These are phyloP conservation scores for Paramecium bursaria DNA, from an alignment of 73 alveolate genomes.

Conservation along the genomic window DNA sequence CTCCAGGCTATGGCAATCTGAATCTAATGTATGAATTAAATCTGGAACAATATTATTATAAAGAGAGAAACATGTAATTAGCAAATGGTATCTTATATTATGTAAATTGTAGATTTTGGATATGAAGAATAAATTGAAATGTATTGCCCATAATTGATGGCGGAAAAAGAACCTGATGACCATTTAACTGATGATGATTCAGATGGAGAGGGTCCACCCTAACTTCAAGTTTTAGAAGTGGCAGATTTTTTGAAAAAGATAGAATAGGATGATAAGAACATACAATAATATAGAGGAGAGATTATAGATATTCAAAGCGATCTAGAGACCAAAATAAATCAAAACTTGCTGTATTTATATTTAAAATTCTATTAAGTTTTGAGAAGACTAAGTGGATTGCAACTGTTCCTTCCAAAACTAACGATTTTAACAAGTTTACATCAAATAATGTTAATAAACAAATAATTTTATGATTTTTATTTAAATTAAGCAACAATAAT, in stretches of 20 bases:
- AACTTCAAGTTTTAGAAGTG: constrained; percentile 34
- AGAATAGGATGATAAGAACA: constrained; percentile 60
- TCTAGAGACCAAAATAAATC: constrained; percentile 30
- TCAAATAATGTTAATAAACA: constrained; percentile 39
- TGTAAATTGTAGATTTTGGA: constrained; percentile 9
- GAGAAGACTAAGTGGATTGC: constrained; percentile 62
- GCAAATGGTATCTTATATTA: constrained; percentile 27
- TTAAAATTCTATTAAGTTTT: not conserved
- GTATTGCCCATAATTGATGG: constrained; percentile 54
- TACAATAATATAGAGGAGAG: not conserved
- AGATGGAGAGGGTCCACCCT: constrained; percentile 71
- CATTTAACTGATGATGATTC: constrained; percentile 68
- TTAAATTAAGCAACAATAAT: too few relatives aligned
- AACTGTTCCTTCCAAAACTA: constrained; percentile 68
- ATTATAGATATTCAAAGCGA: constrained; percentile 40
- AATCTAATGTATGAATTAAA: constrained; percentile 51
- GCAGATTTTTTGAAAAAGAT: constrained; percentile 53
- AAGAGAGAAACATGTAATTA: constrained; percentile 52
- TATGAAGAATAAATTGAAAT: constrained; percentile 49
- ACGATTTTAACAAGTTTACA: constrained; percentile 60
- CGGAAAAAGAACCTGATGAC: constrained; percentile 63
- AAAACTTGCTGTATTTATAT: constrained; percentile 54
- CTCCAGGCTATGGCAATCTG: constrained; percentile 33
- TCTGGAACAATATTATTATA: constrained; percentile 51
- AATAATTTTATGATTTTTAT: constrained; percentile 62